phyloP scores from a whole-genome alignment of 1,284 basidiomycete genomes.

The Sporisorium exsertum region DNA sequence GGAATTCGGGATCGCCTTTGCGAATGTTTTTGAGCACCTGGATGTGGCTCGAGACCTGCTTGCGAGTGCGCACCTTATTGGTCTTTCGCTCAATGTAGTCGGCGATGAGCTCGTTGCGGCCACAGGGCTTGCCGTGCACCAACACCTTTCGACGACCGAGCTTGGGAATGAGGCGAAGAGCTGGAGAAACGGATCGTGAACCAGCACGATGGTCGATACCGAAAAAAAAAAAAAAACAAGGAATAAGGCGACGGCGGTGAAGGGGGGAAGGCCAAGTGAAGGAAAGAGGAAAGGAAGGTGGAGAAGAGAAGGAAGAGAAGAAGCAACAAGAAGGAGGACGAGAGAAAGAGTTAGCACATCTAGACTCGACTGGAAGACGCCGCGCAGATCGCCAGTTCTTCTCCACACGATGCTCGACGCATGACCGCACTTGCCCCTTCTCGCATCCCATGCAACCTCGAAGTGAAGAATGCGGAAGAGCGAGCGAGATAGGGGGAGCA shows the following conservation, averaged over 20 bases:
- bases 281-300: not conserved
- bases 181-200: constrained; percentile 49
- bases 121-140: constrained; percentile 72
- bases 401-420: not conserved
- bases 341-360: constrained; percentile 6
- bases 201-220: constrained; percentile 17
- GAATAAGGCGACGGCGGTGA: constrained; percentile 6
- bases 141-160: constrained; percentile 72
- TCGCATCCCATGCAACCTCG: not conserved
- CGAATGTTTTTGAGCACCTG: constrained; percentile 69
- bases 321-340: too few relatives aligned
- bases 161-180: constrained; percentile 70
- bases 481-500: not conserved
- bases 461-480: not conserved
- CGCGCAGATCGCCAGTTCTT: not conserved
- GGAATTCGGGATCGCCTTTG: constrained; percentile 69
- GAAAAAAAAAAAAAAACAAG: too few relatives aligned
- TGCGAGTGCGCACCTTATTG: constrained; percentile 66
- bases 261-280: not conserved
- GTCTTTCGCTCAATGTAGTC: constrained; percentile 72
- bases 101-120: constrained; percentile 73
- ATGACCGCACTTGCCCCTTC: not conserved
- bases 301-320: not conserved
- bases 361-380: not conserved
- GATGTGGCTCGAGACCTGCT: constrained; percentile 70